Percentiles rank a stretch among this genome's conserved stretches.
Evolutionary conservation across 305 asterid genomes (phyloP).

Genomic region (Plantago rigida): DNA sequence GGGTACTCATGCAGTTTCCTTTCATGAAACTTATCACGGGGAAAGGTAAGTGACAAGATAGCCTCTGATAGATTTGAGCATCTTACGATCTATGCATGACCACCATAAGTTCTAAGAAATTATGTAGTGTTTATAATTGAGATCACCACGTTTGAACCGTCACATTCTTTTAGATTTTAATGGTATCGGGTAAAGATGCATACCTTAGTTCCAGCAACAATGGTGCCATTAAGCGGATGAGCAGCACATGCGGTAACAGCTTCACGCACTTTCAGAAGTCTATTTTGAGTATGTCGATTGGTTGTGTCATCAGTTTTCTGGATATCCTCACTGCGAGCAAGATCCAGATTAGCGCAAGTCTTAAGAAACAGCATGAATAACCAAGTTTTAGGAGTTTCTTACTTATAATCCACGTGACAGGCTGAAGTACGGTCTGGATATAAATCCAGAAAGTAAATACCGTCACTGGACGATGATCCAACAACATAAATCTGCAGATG

Average conservation of each 20-base stretch:
- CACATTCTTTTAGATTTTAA: not conserved
- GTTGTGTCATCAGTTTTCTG: constrained; percentile 28
- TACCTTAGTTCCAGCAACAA: constrained; percentile 84
- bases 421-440: constrained; percentile 67
- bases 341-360: constrained; percentile 24
- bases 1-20: not conserved
- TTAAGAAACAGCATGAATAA: constrained; percentile 7
- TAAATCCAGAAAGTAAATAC: constrained; percentile 81
- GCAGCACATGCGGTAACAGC: constrained; percentile 62
- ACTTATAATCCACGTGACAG: constrained; percentile 71
- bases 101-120: not conserved
- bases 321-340: constrained; percentile 44
- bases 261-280: constrained; percentile 47
- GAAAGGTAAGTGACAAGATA: not conserved
- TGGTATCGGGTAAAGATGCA: constrained; percentile 5
- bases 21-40: not conserved
- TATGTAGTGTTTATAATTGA: not conserved
- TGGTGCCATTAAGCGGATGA: constrained; percentile 70
- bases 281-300: constrained; percentile 40
- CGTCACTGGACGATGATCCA: constrained; percentile 65
- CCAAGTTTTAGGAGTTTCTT: constrained; percentile 25
- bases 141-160: not conserved
- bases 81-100: not conserved
- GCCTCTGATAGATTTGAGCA: not conserved
- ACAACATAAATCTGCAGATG: constrained; percentile 65